phyloP scores from a whole-genome alignment of 1,139 yeast genomes.

The Diutina rugosa region DNA sequence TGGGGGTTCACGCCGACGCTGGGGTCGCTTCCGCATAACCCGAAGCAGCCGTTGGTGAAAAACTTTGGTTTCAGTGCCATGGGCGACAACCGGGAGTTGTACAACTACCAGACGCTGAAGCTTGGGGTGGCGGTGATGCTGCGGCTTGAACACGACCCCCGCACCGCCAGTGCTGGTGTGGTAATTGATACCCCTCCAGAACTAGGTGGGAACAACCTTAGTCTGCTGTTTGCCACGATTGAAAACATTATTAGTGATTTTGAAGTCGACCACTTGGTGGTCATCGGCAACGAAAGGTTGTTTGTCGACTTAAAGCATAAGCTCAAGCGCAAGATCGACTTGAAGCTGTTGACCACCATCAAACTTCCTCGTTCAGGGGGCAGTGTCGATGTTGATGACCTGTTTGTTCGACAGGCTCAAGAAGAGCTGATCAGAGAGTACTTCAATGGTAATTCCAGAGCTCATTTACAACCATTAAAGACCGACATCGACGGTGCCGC shows the following conservation, averaged over 20 bases:
- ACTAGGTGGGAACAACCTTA: background rate
- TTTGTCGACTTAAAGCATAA: slow-evolving; percentile 51
- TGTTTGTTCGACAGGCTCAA: slow-evolving; percentile 56
- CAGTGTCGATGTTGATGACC: slow-evolving; percentile 58
- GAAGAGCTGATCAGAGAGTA: slow-evolving; percentile 73
- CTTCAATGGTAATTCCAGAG: slow-evolving; percentile 66
- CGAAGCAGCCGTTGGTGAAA: slow-evolving; percentile 78
- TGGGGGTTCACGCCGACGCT: slow-evolving; percentile 82
- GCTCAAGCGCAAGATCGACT: slow-evolving; percentile 26
- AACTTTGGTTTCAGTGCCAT: slow-evolving; percentile 61
- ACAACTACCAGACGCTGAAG: slow-evolving; percentile 39
- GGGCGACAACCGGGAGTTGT: slow-evolving; percentile 47
- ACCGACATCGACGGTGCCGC: slow-evolving; percentile 28
- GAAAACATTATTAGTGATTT: slow-evolving; percentile 52
- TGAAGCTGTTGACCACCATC: slow-evolving; percentile 29
- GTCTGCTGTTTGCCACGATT: slow-evolving; percentile 27
- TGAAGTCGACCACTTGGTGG: slow-evolving; percentile 42
- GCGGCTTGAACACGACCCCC: slow-evolving; percentile 44
- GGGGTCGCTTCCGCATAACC: slow-evolving; percentile 75
- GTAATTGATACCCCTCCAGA: slow-evolving; percentile 75
- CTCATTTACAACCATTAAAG: slow-evolving; percentile 61
- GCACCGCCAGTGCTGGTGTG: slow-evolving; percentile 42
- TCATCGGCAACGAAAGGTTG: slow-evolving; percentile 53
- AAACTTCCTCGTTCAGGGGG: slow-evolving; percentile 68
- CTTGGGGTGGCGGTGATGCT: slow-evolving; percentile 47